Percentiles rank a stretch among this genome's conserved stretches.
Conservation (phyloP, 139 green algal genomes). For the Tetradesmus lagerheimii region DNA sequence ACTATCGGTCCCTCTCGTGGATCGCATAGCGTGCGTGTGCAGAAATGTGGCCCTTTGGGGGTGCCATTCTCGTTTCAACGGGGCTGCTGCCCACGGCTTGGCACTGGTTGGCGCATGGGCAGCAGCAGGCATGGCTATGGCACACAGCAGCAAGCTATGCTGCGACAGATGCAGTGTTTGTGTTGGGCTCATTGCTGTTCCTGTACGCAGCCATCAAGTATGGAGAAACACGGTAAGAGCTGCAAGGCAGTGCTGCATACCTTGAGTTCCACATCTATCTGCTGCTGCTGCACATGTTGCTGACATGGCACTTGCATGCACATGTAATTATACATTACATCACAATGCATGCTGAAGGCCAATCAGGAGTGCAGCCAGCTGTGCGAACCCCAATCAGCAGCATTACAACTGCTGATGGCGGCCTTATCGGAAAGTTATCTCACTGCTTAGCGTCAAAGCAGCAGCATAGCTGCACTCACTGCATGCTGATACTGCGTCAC, state of each 20-base stretch:
- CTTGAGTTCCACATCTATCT: not conserved
- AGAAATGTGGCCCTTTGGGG: conserved; percentile 31
- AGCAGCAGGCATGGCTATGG: not conserved
- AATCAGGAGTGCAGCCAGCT: too few species aligned
- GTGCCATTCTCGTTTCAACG: not conserved
- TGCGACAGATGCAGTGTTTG: not conserved
- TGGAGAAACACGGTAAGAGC: not conserved
- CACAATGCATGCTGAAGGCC: too few species aligned
- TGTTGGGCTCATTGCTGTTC: not conserved
- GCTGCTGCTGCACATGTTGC: not conserved
- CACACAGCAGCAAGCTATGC: conserved; percentile 1
- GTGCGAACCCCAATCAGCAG: too few species aligned
- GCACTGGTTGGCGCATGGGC: conserved; percentile 11
- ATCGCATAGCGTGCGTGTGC: not conserved
- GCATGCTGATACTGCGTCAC: too few species aligned
- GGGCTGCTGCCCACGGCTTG: conserved; percentile 2
- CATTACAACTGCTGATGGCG: not conserved
- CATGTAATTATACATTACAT: too few species aligned
- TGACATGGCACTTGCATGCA: too few species aligned
- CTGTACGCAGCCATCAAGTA: conserved; percentile 22
- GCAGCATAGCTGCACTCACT: not conserved
- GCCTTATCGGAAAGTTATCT: not conserved
- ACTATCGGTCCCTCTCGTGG: not conserved
- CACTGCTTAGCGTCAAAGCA: not conserved
- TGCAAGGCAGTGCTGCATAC: not conserved